Evolutionary conservation across 75 land plant species (phyloP).

Genomic region (Sequoiadendron giganteum): DNA sequence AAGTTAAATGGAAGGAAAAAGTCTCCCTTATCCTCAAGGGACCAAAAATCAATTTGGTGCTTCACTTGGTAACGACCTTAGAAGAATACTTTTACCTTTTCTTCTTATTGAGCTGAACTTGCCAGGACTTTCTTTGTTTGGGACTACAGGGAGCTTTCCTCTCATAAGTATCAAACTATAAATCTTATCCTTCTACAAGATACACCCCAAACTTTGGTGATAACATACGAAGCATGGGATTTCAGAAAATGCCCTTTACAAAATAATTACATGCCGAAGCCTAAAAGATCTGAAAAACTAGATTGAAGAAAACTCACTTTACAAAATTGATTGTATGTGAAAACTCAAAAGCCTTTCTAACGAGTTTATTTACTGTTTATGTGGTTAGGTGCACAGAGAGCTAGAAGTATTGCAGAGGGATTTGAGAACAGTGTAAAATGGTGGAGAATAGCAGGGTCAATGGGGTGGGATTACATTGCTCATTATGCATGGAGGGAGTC

Average conservation of each 20-base stretch:
- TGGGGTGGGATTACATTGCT: conserved; percentile 52
- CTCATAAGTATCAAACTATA: no score
- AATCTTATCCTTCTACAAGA: background rate
- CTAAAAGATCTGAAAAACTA: no score
- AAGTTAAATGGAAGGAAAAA: no score
- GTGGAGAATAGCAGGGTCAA: conserved; percentile 34
- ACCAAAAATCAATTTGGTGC: no score
- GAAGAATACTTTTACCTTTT: no score
- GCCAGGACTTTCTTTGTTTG: no score
- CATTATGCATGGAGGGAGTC: conserved; percentile 51
- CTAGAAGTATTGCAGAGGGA: conserved; percentile 20
- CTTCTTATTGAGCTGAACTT: no score
- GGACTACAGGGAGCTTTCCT: no score
- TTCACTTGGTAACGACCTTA: no score
- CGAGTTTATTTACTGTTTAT: conserved; percentile 10
- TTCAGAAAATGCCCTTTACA: background rate
- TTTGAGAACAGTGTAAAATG: conserved; percentile 26
- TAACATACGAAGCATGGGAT: background rate
- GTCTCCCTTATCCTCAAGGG: no score
- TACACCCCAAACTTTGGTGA: background rate
- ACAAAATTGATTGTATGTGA: background rate
- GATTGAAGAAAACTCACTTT: background rate
- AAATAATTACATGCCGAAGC: no score
- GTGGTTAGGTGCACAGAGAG: conserved; percentile 28
- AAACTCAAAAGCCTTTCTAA: background rate